Base-by-base conservation (phyloP, 805 yeast genomes). In the Wickerhamomyces rabaulensis region DNA sequence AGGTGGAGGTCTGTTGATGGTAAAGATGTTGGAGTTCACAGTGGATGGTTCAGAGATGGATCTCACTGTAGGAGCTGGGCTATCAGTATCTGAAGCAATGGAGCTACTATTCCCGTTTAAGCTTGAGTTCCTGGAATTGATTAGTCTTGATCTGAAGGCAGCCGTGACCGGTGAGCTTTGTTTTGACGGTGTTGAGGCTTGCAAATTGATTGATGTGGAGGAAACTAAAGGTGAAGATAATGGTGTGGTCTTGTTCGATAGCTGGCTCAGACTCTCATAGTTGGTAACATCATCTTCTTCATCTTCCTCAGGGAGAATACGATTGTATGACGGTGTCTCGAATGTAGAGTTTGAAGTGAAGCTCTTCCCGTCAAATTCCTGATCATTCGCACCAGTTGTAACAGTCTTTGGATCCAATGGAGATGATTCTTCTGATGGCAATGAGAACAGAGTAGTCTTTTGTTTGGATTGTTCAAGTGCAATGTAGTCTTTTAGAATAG, bases 251-350 rank as follows among this genome's bases (percentile, higher is more conserved):
- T 41, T 21, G 12, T 27, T 40, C 1, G 50, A 47, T 15, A 55
- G 40, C 3, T 54, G 49, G 33, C 52, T 44, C 29, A 55, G 37
- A 9, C 53, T 45, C 22, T 49, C 54, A 33, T 51, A 54, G 38
- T 52, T 49, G 29, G 42, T 38, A 9, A 48, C 35, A 27, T 54
- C 57, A 15, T 55, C 58, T n/a, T 55, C 58, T 22, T 48, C 53
- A n/a, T 49, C 53, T 15, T 51, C 56, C n/a, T 40, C 39, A 2
- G 50, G 46, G 0, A 51, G 31, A 10, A 38, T 22, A 10, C 36
- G 10, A 5, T 39, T 17, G 6, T 40, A 13, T 6, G 26, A 12
- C 8, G 27, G n/a, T 20, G 25, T 13, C 13, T 9, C 29, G 20
- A 23, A 10, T 16, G 41, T 9, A 10, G n/a, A 13, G 27, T 15